A percentile compares a stretch with the other conserved stretches of the same genome.
Conservation (phyloP, 805 yeast genomes). For the Saturnispora dispora region DNA sequence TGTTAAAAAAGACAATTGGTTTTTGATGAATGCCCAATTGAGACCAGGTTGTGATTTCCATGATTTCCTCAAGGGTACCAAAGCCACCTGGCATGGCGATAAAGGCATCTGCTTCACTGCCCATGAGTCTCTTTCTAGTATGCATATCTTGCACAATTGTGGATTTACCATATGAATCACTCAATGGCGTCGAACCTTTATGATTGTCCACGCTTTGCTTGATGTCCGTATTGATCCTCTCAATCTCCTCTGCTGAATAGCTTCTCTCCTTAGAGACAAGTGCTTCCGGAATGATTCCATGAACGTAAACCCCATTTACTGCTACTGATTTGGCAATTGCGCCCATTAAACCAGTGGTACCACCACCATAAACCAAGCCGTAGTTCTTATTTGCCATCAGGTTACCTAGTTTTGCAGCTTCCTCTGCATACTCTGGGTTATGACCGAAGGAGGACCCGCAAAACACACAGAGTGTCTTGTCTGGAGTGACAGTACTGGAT, state of each 20-base stretch:
- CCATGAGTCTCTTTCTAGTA: conserved; percentile 81
- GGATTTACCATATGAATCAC: conserved; percentile 62
- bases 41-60: conserved; percentile 87
- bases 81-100: conserved; percentile 89
- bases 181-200: conserved; percentile 56
- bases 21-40: conserved; percentile 79
- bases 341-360: conserved; percentile 81
- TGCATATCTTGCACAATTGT: conserved; percentile 85
- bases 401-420: conserved; percentile 54
- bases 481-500: conserved; percentile 9
- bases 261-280: conserved; percentile 63
- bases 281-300: conserved; percentile 83
- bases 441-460: conserved; percentile 79
- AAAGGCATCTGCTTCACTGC: conserved; percentile 65
- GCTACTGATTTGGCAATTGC: conserved; percentile 58
- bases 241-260: conserved; percentile 28
- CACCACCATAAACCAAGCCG: conserved; percentile 86
- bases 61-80: conserved; percentile 81
- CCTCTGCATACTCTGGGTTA: conserved; percentile 37
- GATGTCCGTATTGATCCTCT: conserved; percentile 39
- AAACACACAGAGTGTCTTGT: conserved; percentile 64
- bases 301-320: conserved; percentile 55
- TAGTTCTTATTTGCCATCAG: conserved; percentile 49
- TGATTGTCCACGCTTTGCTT: conserved; percentile 50
- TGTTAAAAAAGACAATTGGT: conserved; percentile 71